Conservation (phyloP, 306 rosid species). For the Alnus glutinosa region DNA sequence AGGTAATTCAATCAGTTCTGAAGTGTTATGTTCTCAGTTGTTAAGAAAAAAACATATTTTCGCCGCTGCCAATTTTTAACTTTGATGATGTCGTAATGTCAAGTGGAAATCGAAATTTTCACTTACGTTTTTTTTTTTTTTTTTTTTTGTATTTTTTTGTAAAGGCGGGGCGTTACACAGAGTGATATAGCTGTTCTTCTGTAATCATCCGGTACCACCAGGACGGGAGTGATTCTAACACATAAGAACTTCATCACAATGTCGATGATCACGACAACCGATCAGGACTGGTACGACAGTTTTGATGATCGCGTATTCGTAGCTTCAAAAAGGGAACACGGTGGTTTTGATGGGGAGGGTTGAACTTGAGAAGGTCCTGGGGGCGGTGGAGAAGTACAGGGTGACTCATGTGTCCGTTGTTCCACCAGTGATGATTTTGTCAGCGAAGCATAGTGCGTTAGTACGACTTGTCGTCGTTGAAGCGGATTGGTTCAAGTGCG, state of each 20-base stretch:
- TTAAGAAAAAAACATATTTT: too few relatives aligned
- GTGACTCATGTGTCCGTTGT: slow-evolving; percentile 39
- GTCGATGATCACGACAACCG: slow-evolving; percentile 30
- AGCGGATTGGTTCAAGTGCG: slow-evolving; percentile 32
- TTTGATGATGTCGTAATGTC: too few relatives aligned
- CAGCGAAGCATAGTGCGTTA: slow-evolving; percentile 26
- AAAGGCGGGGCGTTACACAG: slow-evolving; percentile 1
- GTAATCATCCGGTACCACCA: slow-evolving; percentile 57
- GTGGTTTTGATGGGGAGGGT: slow-evolving; percentile 43
- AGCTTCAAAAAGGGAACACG: slow-evolving; percentile 43
- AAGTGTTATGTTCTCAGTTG: too few relatives aligned
- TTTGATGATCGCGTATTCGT: slow-evolving; percentile 25
- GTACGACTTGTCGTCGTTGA: slow-evolving; percentile 44
- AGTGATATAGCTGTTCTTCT: slow-evolving; percentile 44
- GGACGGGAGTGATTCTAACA: slow-evolving; percentile 49
- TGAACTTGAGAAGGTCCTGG: slow-evolving; percentile 33
- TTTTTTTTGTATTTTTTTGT: too few relatives aligned
- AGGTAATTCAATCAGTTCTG: too few relatives aligned
- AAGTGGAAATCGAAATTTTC: too few relatives aligned
- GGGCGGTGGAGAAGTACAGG: slow-evolving; percentile 35
- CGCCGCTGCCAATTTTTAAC: too few relatives aligned
- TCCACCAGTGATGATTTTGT: slow-evolving; percentile 44
- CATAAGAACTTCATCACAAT: slow-evolving; percentile 50
- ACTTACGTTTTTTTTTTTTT: too few relatives aligned
- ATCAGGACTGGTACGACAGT: slow-evolving; percentile 34